Conservation (phyloP, 306 rosid species). For the Styphnolobium japonicum region DNA sequence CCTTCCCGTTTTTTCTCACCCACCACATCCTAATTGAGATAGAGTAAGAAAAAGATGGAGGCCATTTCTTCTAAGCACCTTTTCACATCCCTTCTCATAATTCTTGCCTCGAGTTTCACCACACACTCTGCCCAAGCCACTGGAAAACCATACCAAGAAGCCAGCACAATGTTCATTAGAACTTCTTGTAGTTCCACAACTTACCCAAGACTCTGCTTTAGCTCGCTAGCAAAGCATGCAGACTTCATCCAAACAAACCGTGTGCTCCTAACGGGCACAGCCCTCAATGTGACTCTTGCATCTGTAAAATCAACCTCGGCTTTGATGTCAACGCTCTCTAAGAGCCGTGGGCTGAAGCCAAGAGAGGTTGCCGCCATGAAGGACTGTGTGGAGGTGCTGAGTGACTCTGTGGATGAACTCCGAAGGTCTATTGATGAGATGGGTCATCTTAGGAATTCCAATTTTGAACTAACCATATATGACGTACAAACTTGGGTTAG, state of each 20-base stretch:
- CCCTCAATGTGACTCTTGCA: constrained; percentile 60
- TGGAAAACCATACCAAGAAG: constrained; percentile 16
- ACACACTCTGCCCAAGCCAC: constrained; percentile 11
- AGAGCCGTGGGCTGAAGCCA: constrained; percentile 34
- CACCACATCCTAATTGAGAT: not conserved
- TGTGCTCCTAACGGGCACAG: constrained; percentile 44
- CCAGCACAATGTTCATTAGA: constrained; percentile 54
- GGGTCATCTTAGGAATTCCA: constrained; percentile 20
- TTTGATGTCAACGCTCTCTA: constrained; percentile 34
- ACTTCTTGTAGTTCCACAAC: constrained; percentile 63
- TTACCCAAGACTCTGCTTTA: constrained; percentile 64
- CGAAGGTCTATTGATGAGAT: constrained; percentile 52
- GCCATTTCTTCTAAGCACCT: constrained; percentile 20
- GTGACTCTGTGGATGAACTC: constrained; percentile 57
- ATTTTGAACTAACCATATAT: constrained; percentile 40
- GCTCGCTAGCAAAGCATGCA: constrained; percentile 62
- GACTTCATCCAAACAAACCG: constrained; percentile 51
- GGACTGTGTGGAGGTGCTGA: constrained; percentile 69
- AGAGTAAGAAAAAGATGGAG: constrained; percentile 26
- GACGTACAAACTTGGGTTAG: constrained; percentile 82
- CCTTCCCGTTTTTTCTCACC: constrained; percentile 16
- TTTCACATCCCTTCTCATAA: constrained; percentile 18
- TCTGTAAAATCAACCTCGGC: constrained; percentile 44
- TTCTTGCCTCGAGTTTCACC: not conserved
- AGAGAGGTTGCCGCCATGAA: constrained; percentile 54